Base-by-base conservation (phyloP, 2,329 filamentous ascomycete species). In the Verticillium nonalfalfae region DNA sequence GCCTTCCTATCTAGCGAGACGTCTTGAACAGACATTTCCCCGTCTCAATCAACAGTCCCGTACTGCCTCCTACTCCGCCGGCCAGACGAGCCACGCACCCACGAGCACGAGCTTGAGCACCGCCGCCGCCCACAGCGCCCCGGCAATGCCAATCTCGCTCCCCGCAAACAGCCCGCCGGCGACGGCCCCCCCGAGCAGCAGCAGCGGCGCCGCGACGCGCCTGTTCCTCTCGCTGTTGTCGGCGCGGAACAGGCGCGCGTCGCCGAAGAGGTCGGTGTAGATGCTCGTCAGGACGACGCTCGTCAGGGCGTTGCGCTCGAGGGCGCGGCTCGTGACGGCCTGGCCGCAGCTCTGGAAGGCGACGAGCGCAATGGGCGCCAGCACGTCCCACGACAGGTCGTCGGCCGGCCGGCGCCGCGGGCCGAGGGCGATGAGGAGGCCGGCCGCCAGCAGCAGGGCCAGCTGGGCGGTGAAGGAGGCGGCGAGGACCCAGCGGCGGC, bases 231-330 rank as follows among this genome's bases (percentile, higher is more conserved):
- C 81, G 6, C 71, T 71, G 62, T 85, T 85, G 50, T 70, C 64
- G 9, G 69, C 57, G 1, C 72, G 71, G 39, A 85, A 80, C 3
- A 85, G 67, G 31, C 79, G 72, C 36, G 76, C 74, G 61, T 92
- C 89, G 1, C 87, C 89, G 67, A 91, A 91, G 21, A 94, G 70
- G 71, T 94, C 91, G 70, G 90, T 93, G 76, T 93, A 94, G 64
- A 91, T 87, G 70, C 89, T 92, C 1, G 91, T 94, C 62, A 95
- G 74, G 3, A 93, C 91, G 15, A 93, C 90, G 64, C 88, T 92
- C 0, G 90, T 93, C 21, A 94, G 76, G 2, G 87, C 85, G 62
- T 86, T 87, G 70, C 87, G 89, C 68, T 86, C 83, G 63, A 94
- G 74, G 0, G 89, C 86, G 3, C 90, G 78, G 67, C 88, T 91